Evolutionary conservation across 768 basidiomycete species (phyloP), one percentile per base, ranked within the genome.

Genomic region (Glaciozyma martinii): DNA sequence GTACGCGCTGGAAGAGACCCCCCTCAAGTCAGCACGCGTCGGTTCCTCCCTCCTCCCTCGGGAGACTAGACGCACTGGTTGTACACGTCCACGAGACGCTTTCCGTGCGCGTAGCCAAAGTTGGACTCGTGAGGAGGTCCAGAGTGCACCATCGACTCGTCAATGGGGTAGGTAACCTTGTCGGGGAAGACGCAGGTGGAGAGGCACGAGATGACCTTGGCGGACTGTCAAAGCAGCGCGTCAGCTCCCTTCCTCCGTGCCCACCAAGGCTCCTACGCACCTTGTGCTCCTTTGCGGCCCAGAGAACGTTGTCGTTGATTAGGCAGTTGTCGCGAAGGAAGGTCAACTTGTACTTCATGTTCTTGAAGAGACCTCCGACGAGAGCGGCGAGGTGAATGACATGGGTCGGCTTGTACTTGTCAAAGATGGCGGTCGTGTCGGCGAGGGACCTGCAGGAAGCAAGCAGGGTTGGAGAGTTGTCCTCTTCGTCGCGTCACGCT

Each of bases 161-260:
- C 88, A 32, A 98, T 83, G 19, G 93, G 94, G 76, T 93, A 95
- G 59, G 84, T 82, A 69, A 93, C 91, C 76, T 91, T 88, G 77
- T 97, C 93, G 0, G 93, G 93, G 80, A 93, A 98, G 54, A 98
- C 90, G 75, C 93, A 98, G 49, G 94, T 97, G 15, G 93, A 95
- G 46, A 97, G 84, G 74, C 93, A 97, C 18, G 93, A 95, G 63
- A 98, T 86, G 71, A 94, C 81, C 77, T 95, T 97, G 67, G 82
- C 71, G 27, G 81, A 81, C 73, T 76, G 67, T 21, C 19, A 32
- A 29, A 47, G 30, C 33, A 25, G 12, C 27, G 29, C 33, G 43
- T 54, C 43, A 55, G 42, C 33, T 16, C 5, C 50, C 55, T 16
- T 12, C 55, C 37, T n/a, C n/a, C 33, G n/a, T 12, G 9, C 13